Evolutionary conservation across 805 yeast species (phyloP).

Genomic region (Hyphopichia homilentoma): DNA sequence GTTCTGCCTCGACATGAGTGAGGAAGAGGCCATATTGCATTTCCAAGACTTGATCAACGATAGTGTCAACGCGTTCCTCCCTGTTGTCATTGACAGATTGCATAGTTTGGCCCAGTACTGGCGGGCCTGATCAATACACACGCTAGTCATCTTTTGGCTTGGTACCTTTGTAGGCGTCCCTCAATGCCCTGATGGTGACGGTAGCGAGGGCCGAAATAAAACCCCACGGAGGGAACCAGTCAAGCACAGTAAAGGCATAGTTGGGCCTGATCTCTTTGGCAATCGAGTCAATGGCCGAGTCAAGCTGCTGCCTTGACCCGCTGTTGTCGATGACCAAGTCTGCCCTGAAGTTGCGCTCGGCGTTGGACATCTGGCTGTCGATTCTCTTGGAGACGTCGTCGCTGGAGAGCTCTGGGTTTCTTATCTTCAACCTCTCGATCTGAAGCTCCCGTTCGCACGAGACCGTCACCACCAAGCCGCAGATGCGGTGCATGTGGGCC

Average conservation of each 20-base stretch:
- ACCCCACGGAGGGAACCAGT: slow-evolving; percentile 26
- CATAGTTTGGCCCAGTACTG: slow-evolving; percentile 97
- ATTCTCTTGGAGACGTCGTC: slow-evolving; percentile 75
- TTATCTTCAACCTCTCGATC: slow-evolving; percentile 51
- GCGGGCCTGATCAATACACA: slow-evolving; percentile 57
- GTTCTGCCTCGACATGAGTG: slow-evolving; percentile 88
- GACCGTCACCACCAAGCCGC: slow-evolving; percentile 71
- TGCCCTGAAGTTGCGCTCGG: slow-evolving; percentile 52
- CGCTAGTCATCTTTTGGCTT: not conserved
- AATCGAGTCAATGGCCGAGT: slow-evolving; percentile 15
- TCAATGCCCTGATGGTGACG: slow-evolving; percentile 11
- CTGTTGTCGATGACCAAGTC: slow-evolving; percentile 70
- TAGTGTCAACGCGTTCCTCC: slow-evolving; percentile 88
- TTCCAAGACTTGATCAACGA: slow-evolving; percentile 93
- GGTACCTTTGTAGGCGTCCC: slow-evolving; percentile 17
- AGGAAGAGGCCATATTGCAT: slow-evolving; percentile 92
- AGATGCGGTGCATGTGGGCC: slow-evolving; percentile 61
- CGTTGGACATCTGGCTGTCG: slow-evolving; percentile 67
- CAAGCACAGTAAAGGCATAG: slow-evolving; percentile 13
- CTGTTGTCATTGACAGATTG: slow-evolving; percentile 90
- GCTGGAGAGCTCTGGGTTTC: slow-evolving; percentile 64
- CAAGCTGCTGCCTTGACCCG: slow-evolving; percentile 20
- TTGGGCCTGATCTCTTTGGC: slow-evolving; percentile 25
- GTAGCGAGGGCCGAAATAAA: slow-evolving; percentile 20
- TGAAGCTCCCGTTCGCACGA: slow-evolving; percentile 59